Evolutionary conservation across 306 rosid genomes (phyloP), one percentile per base, ranked within the genome.

Genomic region (Casuarina cunninghamiana): DNA sequence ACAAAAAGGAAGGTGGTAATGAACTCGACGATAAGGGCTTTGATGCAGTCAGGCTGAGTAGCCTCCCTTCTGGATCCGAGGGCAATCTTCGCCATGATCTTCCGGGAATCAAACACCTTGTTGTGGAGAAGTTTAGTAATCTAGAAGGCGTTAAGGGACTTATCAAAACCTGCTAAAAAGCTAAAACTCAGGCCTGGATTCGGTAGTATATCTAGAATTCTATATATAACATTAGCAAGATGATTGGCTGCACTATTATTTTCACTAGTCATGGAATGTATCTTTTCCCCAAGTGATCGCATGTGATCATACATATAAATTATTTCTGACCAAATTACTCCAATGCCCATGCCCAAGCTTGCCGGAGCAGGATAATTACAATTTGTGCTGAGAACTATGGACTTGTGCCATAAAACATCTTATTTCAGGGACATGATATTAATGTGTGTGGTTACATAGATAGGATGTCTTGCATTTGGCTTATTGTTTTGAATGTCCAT

Each of bases 1-100:
- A 92, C 93, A 42, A 94, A 94, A 70, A 94, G 88, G 76, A 94
- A 94, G 81, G 98, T 92, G 76, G 91, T 81, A 51, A 92, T 80
- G 79, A 94, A 94, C 79, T 94, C 98, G 41, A 94, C 87, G 16
- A 90, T 19, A 15, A 94, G 91, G 53, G 97, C 97, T 49, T 86
- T 88, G 75, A 93, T 75, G 85, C 93, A 83, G 62, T 92, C 96
- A 4, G 97, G 85, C 26, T 89, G 79, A 58, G 83, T 71, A 5
- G 85, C 97, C 87, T 92, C 98, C 44, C 78, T 10, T 49, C 75
- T 55, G 80, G 72, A 76, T 58, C 98, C 97, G 13, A 92, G 57
- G 17, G 97, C 94, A 16, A 94, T 83, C 81, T 85, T 91, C 2
- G 88, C 89, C 98, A 90, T 91, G 17, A 32, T 60, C 32, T 49